Percentiles rank a stretch among this genome's conserved stretches.
Evolutionary conservation across 2,329 filamentous ascomycete species (phyloP).

Genomic region (Thyridium curvatum): DNA sequence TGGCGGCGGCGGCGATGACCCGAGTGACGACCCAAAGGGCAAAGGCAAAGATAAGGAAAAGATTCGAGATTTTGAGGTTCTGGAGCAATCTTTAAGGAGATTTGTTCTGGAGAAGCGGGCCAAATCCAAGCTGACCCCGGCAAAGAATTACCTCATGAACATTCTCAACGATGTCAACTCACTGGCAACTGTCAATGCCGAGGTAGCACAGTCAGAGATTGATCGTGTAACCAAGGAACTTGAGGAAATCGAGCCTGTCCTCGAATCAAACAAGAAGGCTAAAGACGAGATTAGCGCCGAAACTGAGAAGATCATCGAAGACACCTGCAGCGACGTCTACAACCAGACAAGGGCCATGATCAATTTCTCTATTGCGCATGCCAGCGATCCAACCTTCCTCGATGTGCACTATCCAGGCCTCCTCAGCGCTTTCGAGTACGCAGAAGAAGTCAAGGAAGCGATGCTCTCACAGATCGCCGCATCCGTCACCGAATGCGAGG

Average conservation of each 20-base stretch:
- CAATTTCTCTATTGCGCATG: constrained; percentile 65
- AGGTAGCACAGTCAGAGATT: constrained; percentile 80
- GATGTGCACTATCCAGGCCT: constrained; percentile 79
- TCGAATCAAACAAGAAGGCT: constrained; percentile 77
- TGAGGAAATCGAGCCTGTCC: constrained; percentile 73
- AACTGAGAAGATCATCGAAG: constrained; percentile 76
- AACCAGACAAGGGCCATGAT: constrained; percentile 73
- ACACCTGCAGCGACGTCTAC: constrained; percentile 81
- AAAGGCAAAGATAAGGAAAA: constrained; percentile 89
- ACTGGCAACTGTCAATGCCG: constrained; percentile 78
- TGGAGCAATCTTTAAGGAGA: constrained; percentile 81
- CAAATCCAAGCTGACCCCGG: constrained; percentile 89
- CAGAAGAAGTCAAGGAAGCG: constrained; percentile 84
- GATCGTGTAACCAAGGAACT: constrained; percentile 78
- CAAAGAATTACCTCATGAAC: constrained; percentile 91
- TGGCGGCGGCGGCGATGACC: constrained; percentile 51
- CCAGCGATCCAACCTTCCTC: constrained; percentile 65
- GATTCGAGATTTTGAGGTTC: constrained; percentile 78
- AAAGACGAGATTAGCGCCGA: constrained; percentile 73
- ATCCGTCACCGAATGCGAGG: constrained; percentile 74
- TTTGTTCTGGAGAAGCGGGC: constrained; percentile 96
- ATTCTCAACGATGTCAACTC: constrained; percentile 81
- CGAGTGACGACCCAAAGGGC: constrained; percentile 55
- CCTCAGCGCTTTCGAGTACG: constrained; percentile 81
- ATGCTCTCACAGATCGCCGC: constrained; percentile 85